Conservation (phyloP, 345 rosid genomes). For the Corymbia maculata region DNA sequence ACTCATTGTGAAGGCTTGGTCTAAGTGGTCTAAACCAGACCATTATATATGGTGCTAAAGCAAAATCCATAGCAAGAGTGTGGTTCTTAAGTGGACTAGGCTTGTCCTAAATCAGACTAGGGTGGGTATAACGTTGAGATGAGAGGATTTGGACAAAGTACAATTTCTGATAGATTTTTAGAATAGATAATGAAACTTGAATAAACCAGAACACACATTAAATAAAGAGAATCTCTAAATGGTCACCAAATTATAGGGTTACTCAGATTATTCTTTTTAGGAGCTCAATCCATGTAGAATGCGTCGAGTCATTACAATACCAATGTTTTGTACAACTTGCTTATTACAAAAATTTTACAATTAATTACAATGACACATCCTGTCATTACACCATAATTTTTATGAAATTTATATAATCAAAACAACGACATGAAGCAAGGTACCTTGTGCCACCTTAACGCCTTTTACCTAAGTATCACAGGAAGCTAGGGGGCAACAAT, state of each 20-base stretch:
- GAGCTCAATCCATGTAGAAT: no score
- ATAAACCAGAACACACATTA: background rate
- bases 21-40: background rate
- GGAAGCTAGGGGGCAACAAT: background rate
- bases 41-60: background rate
- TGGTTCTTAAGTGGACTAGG: background rate
- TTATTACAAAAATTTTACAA: background rate
- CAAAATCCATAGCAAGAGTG: background rate
- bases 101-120: background rate
- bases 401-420: background rate
- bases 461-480: background rate
- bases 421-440: background rate
- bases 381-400: no score
- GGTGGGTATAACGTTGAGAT: rapidly evolving
- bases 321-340: background rate
- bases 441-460: rapidly evolving
- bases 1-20: no score
- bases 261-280: background rate
- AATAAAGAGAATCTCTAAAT: background rate
- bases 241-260: background rate
- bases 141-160: background rate
- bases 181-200: background rate
- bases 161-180: background rate
- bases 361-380: rapidly evolving
- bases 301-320: background rate